A percentile compares a stretch with the other conserved stretches of the same genome.
Conservation (phyloP, 2,329 filamentous ascomycete species). For the Botrytis porri region DNA sequence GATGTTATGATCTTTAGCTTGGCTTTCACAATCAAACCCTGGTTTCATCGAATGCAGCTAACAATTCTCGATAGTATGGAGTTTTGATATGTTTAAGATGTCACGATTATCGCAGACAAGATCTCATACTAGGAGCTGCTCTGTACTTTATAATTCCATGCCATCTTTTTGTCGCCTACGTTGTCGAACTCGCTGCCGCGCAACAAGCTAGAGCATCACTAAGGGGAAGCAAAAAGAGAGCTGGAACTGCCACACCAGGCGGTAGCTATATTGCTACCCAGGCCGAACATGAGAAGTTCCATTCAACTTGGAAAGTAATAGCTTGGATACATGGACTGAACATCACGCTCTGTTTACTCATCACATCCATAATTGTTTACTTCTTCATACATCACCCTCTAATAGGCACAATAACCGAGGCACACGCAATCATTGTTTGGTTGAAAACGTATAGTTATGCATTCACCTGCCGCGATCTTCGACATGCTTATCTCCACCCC, state of each 20-base stretch:
- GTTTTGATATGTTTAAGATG: constrained; percentile 89
- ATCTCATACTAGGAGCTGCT: constrained; percentile 70
- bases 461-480: constrained; percentile 91
- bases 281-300: constrained; percentile 60
- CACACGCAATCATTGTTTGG: constrained; percentile 94
- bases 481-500: constrained; percentile 84
- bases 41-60: constrained; percentile 20
- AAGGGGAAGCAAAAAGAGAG: constrained; percentile 48
- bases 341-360: constrained; percentile 72
- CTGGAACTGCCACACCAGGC: constrained; percentile 36
- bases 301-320: constrained; percentile 74
- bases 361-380: constrained; percentile 85
- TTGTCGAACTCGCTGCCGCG: constrained; percentile 83
- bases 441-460: constrained; percentile 95
- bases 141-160: constrained; percentile 87
- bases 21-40: background rate
- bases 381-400: constrained; percentile 88
- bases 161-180: constrained; percentile 84
- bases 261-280: constrained; percentile 38
- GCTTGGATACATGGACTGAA: constrained; percentile 81
- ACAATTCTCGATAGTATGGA: constrained; percentile 60
- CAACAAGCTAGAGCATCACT: constrained; percentile 70
- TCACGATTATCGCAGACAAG: constrained; percentile 79
- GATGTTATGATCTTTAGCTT: background rate
- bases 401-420: constrained; percentile 84